These are phyloP conservation scores for Cubamyces lactineus DNA, from an alignment of 768 basidiomycete genomes.

Conservation along the genomic window DNA sequence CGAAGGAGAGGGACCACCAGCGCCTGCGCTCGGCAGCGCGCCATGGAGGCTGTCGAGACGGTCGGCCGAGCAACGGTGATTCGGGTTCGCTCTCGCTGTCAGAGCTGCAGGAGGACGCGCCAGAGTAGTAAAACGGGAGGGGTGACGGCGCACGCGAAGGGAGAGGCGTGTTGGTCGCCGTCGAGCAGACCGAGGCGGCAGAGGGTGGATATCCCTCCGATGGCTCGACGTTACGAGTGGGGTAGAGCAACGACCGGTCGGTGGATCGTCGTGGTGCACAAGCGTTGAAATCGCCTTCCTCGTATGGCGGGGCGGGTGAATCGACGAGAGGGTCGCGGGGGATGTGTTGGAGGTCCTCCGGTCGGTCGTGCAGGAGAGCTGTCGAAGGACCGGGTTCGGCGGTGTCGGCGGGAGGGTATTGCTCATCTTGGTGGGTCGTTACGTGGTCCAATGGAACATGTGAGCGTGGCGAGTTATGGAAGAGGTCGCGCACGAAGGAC, in stretches of 20 bases:
- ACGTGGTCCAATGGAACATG: constrained; percentile 18
- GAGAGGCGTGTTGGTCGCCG: constrained; percentile 49
- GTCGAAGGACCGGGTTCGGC: constrained; percentile 14
- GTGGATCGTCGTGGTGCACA: constrained; percentile 28
- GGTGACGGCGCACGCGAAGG: constrained; percentile 69
- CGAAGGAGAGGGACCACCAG: constrained; percentile 34
- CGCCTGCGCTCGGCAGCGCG: constrained; percentile 38
- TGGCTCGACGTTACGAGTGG: constrained; percentile 24
- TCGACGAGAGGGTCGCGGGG: constrained; percentile 27
- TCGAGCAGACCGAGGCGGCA: constrained; percentile 34
- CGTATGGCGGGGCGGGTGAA: constrained; percentile 28
- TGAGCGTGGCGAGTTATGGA: constrained; percentile 19
- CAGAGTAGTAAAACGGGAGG: constrained; percentile 52
- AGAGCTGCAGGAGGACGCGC: constrained; percentile 55
- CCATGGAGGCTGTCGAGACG: constrained; percentile 24
- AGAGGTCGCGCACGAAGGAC: constrained; percentile 25
- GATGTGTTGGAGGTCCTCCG: constrained; percentile 11
- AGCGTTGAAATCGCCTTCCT: constrained; percentile 28
- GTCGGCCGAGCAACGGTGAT: constrained; percentile 46
- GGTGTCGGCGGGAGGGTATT: constrained; percentile 12
- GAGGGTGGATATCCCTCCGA: constrained; percentile 10
- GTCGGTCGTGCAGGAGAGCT: constrained; percentile 10
- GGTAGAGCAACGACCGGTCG: constrained; percentile 43
- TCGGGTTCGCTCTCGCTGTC: constrained; percentile 59
- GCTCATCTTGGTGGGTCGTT: constrained; percentile 16